Percentiles rank a stretch among this genome's conserved stretches.
Conservation (phyloP, 148 eudicot genomes). For the Rhododendron mucronatum region DNA sequence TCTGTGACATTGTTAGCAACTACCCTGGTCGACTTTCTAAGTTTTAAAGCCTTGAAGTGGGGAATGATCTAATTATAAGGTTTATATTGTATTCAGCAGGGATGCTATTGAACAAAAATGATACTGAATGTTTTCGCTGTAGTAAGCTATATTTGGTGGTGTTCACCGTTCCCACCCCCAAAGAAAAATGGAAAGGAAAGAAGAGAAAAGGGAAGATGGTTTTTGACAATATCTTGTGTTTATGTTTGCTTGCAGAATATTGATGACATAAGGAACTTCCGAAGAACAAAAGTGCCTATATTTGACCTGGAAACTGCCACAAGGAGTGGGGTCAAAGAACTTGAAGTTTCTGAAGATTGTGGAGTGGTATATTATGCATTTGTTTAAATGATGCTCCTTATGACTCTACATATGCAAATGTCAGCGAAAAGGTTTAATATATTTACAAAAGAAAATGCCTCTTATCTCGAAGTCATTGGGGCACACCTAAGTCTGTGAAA, state of each 20-base stretch:
- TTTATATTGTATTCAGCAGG: neutral
- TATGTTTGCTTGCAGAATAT: constrained; percentile 63
- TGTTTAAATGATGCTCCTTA: neutral
- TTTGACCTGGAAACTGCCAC: constrained; percentile 87
- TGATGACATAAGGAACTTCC: constrained; percentile 58
- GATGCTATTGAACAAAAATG: too few species aligned
- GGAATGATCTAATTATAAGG: neutral
- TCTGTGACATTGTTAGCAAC: neutral
- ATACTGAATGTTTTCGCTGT: neutral
- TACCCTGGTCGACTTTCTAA: neutral
- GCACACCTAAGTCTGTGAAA: neutral
- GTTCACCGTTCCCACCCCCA: neutral
- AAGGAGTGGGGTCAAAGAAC: constrained; percentile 74
- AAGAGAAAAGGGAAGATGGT: neutral
- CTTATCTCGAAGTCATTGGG: neutral
- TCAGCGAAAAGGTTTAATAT: neutral
- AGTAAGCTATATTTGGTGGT: neutral
- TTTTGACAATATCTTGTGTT: neutral
- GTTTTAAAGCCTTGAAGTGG: neutral
- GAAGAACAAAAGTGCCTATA: constrained; percentile 72
- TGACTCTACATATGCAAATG: neutral
- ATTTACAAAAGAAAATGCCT: neutral
- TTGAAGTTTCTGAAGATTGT: constrained; percentile 96
- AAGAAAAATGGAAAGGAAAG: neutral
- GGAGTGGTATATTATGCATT: constrained; percentile 65